Percentiles rank a stretch among this genome's conserved stretches.
These are phyloP conservation scores for Termitomyces sp. DNA, from an alignment of 768 basidiomycete genomes.

Conservation along the genomic window DNA sequence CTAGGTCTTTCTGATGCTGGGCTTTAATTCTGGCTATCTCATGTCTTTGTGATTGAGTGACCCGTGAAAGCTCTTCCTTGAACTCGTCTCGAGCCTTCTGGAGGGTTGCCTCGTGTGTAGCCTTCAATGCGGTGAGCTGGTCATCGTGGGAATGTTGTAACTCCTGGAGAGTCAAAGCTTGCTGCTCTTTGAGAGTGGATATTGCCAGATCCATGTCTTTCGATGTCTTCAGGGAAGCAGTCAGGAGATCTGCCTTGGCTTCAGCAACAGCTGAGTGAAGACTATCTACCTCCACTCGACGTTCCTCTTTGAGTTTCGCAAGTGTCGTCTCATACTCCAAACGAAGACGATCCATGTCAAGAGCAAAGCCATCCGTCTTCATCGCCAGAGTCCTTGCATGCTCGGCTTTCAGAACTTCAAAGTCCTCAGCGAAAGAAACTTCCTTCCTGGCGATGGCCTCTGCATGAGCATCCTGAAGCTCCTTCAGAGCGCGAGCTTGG, in stretches of 20 bases:
- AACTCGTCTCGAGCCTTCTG: conserved; percentile 21
- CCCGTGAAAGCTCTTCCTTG: conserved; percentile 23
- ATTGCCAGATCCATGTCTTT: conserved; percentile 48
- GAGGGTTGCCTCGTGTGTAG: conserved; percentile 41
- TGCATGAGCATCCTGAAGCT: conserved; percentile 70
- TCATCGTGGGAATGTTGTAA: conserved; percentile 53
- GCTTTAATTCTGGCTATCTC: conserved; percentile 31
- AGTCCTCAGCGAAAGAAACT: conserved; percentile 55
- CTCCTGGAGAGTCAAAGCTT: conserved; percentile 50
- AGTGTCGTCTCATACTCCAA: conserved; percentile 54
- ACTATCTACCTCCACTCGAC: conserved; percentile 45
- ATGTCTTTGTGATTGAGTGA: conserved; percentile 35
- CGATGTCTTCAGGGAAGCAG: conserved; percentile 30
- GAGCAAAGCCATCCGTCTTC: conserved; percentile 59
- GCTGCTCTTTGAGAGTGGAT: conserved; percentile 48
- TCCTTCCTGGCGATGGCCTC: conserved; percentile 67
- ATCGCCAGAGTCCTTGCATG: conserved; percentile 50
- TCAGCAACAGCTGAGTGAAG: conserved; percentile 39
- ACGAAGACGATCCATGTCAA: conserved; percentile 57
- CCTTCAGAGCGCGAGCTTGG: conserved; percentile 54
- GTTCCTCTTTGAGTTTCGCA: conserved; percentile 51
- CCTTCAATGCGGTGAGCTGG: conserved; percentile 46
- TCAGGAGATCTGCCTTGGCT: conserved; percentile 40
- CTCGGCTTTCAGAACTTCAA: conserved; percentile 62
- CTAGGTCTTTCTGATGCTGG: conserved; percentile 46